These are phyloP conservation scores for Penicillium riverlandense DNA, from an alignment of 495 filamentous ascomycete genomes.

Conservation along the genomic window DNA sequence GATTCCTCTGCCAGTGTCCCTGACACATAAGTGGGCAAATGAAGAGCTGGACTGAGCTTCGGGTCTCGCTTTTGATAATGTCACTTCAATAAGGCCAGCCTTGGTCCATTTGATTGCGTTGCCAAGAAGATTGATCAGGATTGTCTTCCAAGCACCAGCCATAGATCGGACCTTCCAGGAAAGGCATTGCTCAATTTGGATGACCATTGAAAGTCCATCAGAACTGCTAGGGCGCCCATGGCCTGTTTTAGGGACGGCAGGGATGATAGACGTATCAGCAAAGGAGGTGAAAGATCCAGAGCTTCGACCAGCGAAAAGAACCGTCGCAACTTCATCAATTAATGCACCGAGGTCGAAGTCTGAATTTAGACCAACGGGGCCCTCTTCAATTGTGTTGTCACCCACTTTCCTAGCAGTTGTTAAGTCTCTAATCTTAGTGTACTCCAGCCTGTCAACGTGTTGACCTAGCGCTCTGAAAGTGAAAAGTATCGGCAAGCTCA, in stretches of 20 bases:
- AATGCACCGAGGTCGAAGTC: slow-evolving; percentile 33
- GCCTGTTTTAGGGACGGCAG: not conserved
- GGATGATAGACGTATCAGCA: not conserved
- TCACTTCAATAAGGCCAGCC: slow-evolving; percentile 51
- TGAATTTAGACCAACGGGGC: not conserved
- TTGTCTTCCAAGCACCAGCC: slow-evolving; percentile 55
- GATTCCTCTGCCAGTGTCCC: slow-evolving; percentile 65
- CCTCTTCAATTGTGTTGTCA: not conserved
- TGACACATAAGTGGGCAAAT: slow-evolving; percentile 41
- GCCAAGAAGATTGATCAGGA: slow-evolving; percentile 67
- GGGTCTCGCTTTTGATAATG: slow-evolving; percentile 21
- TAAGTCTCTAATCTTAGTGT: slow-evolving; percentile 49
- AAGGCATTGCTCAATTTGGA: slow-evolving; percentile 46
- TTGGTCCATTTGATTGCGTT: slow-evolving; percentile 68
- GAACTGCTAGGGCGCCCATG: too few relatives aligned
- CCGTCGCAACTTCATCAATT: slow-evolving; percentile 47
- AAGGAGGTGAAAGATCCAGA: not conserved
- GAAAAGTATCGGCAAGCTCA: too few relatives aligned
- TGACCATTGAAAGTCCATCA: slow-evolving; percentile 36
- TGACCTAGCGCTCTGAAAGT: too few relatives aligned
- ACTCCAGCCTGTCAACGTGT: slow-evolving; percentile 40
- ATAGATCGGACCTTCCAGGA: slow-evolving; percentile 51
- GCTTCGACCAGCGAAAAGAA: slow-evolving; percentile 36
- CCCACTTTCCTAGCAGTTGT: slow-evolving; percentile 4
- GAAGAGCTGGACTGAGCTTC: slow-evolving; percentile 4